phyloP scores from a whole-genome alignment of 345 rosid species.

The Sapria himalayana region DNA sequence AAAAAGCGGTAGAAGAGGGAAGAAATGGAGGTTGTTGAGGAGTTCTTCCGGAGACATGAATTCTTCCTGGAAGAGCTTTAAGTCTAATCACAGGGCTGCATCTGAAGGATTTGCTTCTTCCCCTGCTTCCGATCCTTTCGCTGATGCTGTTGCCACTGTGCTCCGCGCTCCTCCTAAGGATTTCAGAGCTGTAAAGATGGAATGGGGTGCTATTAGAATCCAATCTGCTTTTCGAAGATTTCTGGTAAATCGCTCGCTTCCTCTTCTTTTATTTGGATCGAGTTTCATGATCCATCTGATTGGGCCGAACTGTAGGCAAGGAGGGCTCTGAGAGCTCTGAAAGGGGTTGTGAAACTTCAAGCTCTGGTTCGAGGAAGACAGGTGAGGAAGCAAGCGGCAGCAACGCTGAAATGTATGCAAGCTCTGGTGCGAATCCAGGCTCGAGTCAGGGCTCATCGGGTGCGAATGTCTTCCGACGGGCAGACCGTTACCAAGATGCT shows the following conservation, averaged over 20 bases:
- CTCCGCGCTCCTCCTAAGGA: conserved; percentile 74
- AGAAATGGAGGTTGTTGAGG: conserved; percentile 83
- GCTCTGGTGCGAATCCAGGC: conserved; percentile 96
- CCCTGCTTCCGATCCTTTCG: conserved; percentile 25
- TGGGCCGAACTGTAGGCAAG: conserved; percentile 50
- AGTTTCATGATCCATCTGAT: background rate
- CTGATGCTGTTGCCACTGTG: conserved; percentile 61
- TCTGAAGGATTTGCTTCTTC: conserved; percentile 29
- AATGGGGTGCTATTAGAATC: conserved; percentile 83
- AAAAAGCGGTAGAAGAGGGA: conserved; percentile 24
- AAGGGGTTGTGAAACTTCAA: conserved; percentile 84
- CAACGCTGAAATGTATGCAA: conserved; percentile 88
- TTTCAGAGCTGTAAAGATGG: conserved; percentile 57
- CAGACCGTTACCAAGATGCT: conserved; percentile 62
- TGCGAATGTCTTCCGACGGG: conserved; percentile 67
- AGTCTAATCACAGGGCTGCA: conserved; percentile 25
- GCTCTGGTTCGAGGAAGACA: conserved; percentile 84
- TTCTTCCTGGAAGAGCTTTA: conserved; percentile 40
- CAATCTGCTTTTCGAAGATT: conserved; percentile 90
- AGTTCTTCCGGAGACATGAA: conserved; percentile 39
- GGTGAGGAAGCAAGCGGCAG: conserved; percentile 95
- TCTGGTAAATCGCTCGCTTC: conserved; percentile 28
- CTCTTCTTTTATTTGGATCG: background rate
- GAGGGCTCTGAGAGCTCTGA: conserved; percentile 74
- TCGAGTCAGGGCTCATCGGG: conserved; percentile 80